phyloP scores from a whole-genome alignment of 805 yeast genomes.

The Lachancea meyersii region DNA sequence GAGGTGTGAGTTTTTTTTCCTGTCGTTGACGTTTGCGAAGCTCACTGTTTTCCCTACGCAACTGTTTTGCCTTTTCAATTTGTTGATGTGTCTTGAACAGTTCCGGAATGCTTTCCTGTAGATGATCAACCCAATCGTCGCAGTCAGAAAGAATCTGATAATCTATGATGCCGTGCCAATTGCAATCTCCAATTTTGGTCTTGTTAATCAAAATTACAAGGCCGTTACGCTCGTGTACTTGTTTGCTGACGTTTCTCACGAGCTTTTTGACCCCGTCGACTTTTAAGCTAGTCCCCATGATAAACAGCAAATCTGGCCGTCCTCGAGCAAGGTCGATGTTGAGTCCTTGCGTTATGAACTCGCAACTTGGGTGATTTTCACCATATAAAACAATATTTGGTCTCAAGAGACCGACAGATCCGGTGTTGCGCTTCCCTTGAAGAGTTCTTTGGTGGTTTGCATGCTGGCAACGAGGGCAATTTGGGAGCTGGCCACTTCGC shows the following conservation, averaged over 20 bases:
- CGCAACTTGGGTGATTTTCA: conserved; percentile 86
- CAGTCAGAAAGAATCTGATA: conserved; percentile 76
- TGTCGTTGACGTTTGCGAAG: conserved; percentile 23
- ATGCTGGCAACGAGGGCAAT: conserved; percentile 63
- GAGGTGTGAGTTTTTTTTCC: conserved; percentile 25
- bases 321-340: conserved; percentile 51
- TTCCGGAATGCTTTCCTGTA: conserved; percentile 51
- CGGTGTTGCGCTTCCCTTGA: conserved; percentile 69
- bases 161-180: conserved; percentile 71
- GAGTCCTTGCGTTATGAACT: conserved; percentile 65
- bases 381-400: conserved; percentile 93
- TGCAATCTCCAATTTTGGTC: conserved; percentile 50
- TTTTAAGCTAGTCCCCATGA: conserved; percentile 87
- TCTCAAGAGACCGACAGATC: conserved; percentile 66
- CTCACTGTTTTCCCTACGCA: conserved; percentile 31
- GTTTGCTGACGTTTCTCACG: conserved; percentile 60
- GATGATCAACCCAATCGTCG: conserved; percentile 65
- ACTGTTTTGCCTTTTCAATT: conserved; percentile 25
- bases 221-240: conserved; percentile 75
- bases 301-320: conserved; percentile 72
- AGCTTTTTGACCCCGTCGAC: conserved; percentile 84
- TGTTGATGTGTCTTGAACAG: conserved; percentile 51
- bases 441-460: conserved; percentile 49
- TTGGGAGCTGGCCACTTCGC: conserved; percentile 63
- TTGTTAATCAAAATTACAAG: conserved; percentile 70